phyloP scores from a whole-genome alignment of 2,329 filamentous ascomycete genomes.

The Aureobasidium sp. region DNA sequence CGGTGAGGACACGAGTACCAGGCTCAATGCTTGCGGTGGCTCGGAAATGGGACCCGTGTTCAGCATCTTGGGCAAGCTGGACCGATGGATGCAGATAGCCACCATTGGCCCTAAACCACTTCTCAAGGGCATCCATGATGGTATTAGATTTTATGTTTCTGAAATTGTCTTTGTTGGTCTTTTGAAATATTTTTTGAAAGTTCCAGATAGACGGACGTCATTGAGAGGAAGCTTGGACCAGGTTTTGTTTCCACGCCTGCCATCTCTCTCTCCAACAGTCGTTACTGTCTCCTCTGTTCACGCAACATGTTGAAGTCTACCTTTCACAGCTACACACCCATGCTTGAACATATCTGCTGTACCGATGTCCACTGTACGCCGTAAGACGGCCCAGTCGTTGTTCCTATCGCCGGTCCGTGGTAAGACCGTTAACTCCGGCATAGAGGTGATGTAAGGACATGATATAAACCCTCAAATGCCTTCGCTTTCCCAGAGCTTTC shows the following conservation, averaged over 20 bases:
- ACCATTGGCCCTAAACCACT: conserved; percentile 28
- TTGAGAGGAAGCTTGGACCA: neutral
- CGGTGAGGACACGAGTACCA: conserved; percentile 22
- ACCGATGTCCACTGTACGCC: neutral
- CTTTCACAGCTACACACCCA: neutral
- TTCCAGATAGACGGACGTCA: neutral
- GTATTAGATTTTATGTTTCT: neutral
- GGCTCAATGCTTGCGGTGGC: conserved; percentile 20
- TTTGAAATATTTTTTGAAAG: neutral
- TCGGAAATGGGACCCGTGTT: conserved; percentile 24
- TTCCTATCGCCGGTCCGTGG: neutral
- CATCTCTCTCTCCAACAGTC: neutral
- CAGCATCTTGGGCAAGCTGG: conserved; percentile 21
- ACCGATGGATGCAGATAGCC: conserved; percentile 27
- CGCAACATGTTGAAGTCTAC: neutral
- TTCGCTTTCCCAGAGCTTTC: neutral
- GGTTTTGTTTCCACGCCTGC: neutral
- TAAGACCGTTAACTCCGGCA: neutral
- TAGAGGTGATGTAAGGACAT: neutral
- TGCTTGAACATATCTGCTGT: neutral
- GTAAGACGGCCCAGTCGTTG: neutral
- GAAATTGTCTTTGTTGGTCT: neutral
- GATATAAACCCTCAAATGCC: neutral
- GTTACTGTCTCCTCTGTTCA: neutral
- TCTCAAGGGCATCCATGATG: conserved; percentile 20